A percentile compares a stretch with the other conserved stretches of the same genome.
These are phyloP conservation scores for Amanita rubescens DNA, from an alignment of 768 basidiomycete species.

Conservation along the genomic window DNA sequence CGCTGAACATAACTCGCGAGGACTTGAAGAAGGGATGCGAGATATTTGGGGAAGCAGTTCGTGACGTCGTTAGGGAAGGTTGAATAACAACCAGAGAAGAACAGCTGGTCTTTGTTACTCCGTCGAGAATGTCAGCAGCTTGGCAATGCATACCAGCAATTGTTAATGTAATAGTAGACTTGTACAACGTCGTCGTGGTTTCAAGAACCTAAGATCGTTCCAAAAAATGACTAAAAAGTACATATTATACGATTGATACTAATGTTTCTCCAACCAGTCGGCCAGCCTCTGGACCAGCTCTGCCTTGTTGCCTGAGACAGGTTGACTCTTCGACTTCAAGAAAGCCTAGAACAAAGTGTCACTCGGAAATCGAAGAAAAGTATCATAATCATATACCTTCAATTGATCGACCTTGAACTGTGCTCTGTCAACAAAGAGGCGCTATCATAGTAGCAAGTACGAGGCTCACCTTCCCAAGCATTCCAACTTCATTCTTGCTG, in stretches of 20 bases:
- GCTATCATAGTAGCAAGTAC: not conserved
- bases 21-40: constrained; percentile 64
- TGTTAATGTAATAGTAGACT: not conserved
- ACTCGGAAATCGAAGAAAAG: constrained; percentile 6
- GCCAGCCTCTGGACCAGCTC: constrained; percentile 61
- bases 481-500: constrained; percentile 52
- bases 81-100: constrained; percentile 10
- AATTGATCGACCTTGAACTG: constrained; percentile 75
- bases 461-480: constrained; percentile 54
- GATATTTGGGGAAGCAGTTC: constrained; percentile 64
- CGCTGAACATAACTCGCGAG: constrained; percentile 69
- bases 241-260: not conserved
- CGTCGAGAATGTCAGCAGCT: too few species aligned
- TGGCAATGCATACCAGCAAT: too few species aligned
- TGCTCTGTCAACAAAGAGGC: constrained; percentile 8
- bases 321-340: constrained; percentile 55
- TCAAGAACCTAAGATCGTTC: too few species aligned
- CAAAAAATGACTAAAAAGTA: not conserved
- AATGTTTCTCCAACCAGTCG: constrained; percentile 50
- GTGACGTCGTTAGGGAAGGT: constrained; percentile 54
- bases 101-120: too few species aligned
- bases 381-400: constrained; percentile 41
- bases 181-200: too few species aligned
- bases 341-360: constrained; percentile 45
- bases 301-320: constrained; percentile 62